Evolutionary conservation across 169 alveolate genomes (phyloP).

Genomic region (Plasmodium gonderi): DNA sequence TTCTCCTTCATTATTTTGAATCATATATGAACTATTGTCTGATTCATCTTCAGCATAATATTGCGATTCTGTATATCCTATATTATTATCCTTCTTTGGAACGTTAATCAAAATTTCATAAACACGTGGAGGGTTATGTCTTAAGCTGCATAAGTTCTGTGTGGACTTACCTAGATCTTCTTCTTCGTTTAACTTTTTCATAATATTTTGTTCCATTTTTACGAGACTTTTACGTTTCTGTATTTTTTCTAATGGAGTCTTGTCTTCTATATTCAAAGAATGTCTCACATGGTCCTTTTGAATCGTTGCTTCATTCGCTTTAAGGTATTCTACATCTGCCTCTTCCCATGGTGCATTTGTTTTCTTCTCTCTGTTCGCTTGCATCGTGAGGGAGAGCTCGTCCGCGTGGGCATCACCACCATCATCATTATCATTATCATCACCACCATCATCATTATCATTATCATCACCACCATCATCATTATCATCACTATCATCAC

Average conservation of each 20-base stretch:
- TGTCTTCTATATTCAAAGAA: constrained; percentile 9
- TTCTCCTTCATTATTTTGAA: not conserved
- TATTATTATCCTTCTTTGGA: not conserved
- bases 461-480: not conserved
- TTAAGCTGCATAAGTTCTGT: not conserved
- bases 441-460: not conserved
- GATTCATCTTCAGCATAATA: not conserved
- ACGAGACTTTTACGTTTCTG: not conserved
- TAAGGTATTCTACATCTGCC: too few species aligned
- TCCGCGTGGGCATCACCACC: not conserved
- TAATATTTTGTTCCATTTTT: not conserved
- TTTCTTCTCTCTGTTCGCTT: not conserved
- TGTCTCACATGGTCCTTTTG: not conserved
- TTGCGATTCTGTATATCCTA: constrained; percentile 7
- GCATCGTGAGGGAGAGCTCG: not conserved
- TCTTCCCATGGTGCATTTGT: too few species aligned
- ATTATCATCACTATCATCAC: too few species aligned
- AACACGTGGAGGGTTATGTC: not conserved
- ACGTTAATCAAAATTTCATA: constrained; percentile 33
- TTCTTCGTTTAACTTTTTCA: not conserved
- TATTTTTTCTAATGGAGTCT: constrained; percentile 26
- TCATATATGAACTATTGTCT: not conserved
- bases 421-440: not conserved
- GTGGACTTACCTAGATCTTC: too few species aligned
- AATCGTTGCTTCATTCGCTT: not conserved